Evolutionary conservation across 495 filamentous ascomycete genomes (phyloP), one percentile per base, ranked within the genome.

Genomic region (Penicillium pancosmium): DNA sequence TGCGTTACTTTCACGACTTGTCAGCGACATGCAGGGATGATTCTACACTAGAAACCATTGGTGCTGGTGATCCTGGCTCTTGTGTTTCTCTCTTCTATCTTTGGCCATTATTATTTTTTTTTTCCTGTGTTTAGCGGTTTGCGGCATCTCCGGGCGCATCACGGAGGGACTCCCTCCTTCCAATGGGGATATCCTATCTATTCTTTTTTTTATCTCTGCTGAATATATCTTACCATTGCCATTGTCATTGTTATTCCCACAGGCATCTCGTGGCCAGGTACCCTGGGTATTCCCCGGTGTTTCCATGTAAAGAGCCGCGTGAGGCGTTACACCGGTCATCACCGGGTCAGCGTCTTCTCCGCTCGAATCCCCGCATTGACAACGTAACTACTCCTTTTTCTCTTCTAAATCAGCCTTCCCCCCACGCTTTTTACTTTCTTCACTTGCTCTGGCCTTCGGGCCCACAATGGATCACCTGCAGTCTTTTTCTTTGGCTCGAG

Each of bases 1-100:
- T 72, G 91, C 92, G 12, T 71, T 97, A 49, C 76, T 96, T 33
- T 86, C 89, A 18, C 79, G 93, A 68, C 67, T 93, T 27, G 73
- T 95, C 5, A 89, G 78, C 18, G 83, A 86, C 56, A 77, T 81
- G 50, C 73, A 70, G 60, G 72, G 68, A 59, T 79, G 60, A 73
- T 21, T 46, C 36, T 40, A 5, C 11, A 13, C 23, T 23, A 3
- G 23, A 23, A 23, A 4, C 3, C 0, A 23, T 23, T 23, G 23
- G 23, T 23, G 23, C 2, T 4, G 2, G 12, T 13, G 12, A 9
- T 46, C 47, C 43, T 58, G 31, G 50, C 50, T 50, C 34, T 51
- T 36, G 33, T 55, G n/a, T 36, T 19, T 44, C 41, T 16, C 41
- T n/a, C 10, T 46, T 55, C 19, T 19, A n/a, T 49, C 44, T 23